phyloP scores from a whole-genome alignment of 139 green algal species.

The Auxenochlorella protothecoides region DNA sequence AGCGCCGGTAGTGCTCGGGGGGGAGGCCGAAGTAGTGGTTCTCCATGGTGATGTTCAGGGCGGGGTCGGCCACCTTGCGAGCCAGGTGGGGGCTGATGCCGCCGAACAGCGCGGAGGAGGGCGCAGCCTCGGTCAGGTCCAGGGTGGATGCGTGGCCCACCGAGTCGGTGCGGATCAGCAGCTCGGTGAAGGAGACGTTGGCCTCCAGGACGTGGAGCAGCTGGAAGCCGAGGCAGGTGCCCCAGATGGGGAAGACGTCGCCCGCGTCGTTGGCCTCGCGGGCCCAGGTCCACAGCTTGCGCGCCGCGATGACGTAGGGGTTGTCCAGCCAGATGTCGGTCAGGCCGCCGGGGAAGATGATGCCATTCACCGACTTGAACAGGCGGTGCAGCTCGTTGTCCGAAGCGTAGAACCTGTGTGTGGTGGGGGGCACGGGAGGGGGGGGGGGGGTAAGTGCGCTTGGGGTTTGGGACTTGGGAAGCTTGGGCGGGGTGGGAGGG shows the following conservation, averaged over 20 bases:
- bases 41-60: constrained; percentile 59
- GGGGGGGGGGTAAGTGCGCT: background rate
- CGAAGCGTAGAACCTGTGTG: constrained; percentile 31
- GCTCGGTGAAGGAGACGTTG: constrained; percentile 57
- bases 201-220: constrained; percentile 72
- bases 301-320: constrained; percentile 66
- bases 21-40: constrained; percentile 77
- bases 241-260: constrained; percentile 54
- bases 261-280: constrained; percentile 55
- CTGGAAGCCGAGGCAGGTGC: constrained; percentile 75
- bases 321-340: constrained; percentile 72
- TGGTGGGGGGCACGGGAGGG: too few species aligned
- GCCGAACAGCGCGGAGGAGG: constrained; percentile 31
- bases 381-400: constrained; percentile 60
- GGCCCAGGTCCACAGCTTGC: constrained; percentile 74
- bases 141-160: constrained; percentile 53
- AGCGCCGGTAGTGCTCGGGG: constrained; percentile 50
- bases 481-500: too few species aligned
- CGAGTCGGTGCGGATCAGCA: constrained; percentile 68
- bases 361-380: constrained; percentile 67
- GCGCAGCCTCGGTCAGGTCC: constrained; percentile 23
- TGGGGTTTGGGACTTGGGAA: background rate
- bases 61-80: constrained; percentile 35
- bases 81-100: constrained; percentile 29
- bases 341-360: constrained; percentile 68